Evolutionary conservation across 805 yeast species (phyloP).

Genomic region (Cephaloascus albidus): DNA sequence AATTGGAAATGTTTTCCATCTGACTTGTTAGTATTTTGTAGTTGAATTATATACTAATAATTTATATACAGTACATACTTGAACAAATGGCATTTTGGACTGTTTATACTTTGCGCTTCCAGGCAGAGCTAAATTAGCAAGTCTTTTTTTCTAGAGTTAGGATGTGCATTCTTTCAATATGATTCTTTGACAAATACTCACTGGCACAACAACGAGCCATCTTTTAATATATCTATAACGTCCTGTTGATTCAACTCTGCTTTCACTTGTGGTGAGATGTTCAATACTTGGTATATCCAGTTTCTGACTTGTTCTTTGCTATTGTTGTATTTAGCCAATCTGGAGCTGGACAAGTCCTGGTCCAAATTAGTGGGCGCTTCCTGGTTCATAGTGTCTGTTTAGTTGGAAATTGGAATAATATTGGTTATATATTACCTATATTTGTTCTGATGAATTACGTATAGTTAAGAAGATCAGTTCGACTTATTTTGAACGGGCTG

Average conservation of each 20-base stretch:
- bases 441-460: too few relatives aligned
- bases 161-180: too few relatives aligned
- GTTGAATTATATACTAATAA: too few relatives aligned
- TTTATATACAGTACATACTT: conserved; percentile 13
- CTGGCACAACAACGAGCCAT: conserved; percentile 49
- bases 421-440: too few relatives aligned
- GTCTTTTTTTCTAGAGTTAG: too few relatives aligned
- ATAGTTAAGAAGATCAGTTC: too few relatives aligned
- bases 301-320: conserved; percentile 29
- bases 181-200: too few relatives aligned
- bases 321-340: conserved; percentile 42
- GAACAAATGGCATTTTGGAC: conserved; percentile 65
- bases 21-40: conserved; percentile 20
- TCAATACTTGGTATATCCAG: conserved; percentile 43
- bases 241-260: conserved; percentile 9
- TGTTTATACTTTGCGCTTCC: conserved; percentile 35
- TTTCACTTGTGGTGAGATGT: conserved; percentile 5
- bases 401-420: too few relatives aligned
- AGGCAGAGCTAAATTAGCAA: not conserved
- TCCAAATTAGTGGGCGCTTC: conserved; percentile 41
- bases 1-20: conserved; percentile 80
- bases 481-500: too few relatives aligned
- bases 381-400: not conserved
- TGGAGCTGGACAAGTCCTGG: conserved; percentile 43
- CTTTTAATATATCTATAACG: conserved; percentile 49